These are phyloP conservation scores for Boletus rex-veris DNA, from an alignment of 768 basidiomycete species.

Conservation along the genomic window DNA sequence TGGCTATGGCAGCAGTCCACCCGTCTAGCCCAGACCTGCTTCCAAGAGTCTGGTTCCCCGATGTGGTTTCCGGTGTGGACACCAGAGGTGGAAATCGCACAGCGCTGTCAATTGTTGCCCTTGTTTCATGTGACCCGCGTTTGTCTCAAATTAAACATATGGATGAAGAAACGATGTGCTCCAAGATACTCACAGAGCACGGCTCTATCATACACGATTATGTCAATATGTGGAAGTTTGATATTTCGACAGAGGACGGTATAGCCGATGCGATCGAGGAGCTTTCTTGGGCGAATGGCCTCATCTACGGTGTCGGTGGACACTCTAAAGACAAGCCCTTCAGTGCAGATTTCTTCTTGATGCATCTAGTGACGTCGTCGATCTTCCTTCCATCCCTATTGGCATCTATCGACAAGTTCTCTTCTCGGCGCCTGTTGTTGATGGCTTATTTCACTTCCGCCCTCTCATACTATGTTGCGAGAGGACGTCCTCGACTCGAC, in stretches of 20 bases:
- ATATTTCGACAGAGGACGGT: slow-evolving; percentile 34
- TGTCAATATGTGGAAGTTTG: slow-evolving; percentile 44
- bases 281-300: slow-evolving; percentile 49
- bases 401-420: slow-evolving; percentile 30
- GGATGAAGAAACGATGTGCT: slow-evolving; percentile 32
- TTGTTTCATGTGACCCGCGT: slow-evolving; percentile 48
- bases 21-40: slow-evolving; percentile 13
- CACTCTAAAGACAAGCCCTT: slow-evolving; percentile 46
- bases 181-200: slow-evolving; percentile 28
- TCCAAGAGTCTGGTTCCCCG: slow-evolving; percentile 23
- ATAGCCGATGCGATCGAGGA: slow-evolving; percentile 58
- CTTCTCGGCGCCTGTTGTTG: slow-evolving; percentile 27
- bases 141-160: slow-evolving; percentile 23
- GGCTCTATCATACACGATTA: slow-evolving; percentile 40
- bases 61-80: slow-evolving; percentile 13
- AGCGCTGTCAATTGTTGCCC: slow-evolving; percentile 49
- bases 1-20: slow-evolving; percentile 48
- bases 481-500: slow-evolving; percentile 33
- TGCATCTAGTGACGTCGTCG: slow-evolving; percentile 68
- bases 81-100: slow-evolving; percentile 15
- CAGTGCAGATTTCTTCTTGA: slow-evolving; percentile 64
- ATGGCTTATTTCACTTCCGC: slow-evolving; percentile 27
- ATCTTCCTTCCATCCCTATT: slow-evolving; percentile 55
- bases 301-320: slow-evolving; percentile 62
- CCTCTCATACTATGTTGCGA: slow-evolving; percentile 30